These are phyloP conservation scores for Lasiosphaeria hispida DNA, from an alignment of 495 filamentous ascomycete species.

Conservation along the genomic window DNA sequence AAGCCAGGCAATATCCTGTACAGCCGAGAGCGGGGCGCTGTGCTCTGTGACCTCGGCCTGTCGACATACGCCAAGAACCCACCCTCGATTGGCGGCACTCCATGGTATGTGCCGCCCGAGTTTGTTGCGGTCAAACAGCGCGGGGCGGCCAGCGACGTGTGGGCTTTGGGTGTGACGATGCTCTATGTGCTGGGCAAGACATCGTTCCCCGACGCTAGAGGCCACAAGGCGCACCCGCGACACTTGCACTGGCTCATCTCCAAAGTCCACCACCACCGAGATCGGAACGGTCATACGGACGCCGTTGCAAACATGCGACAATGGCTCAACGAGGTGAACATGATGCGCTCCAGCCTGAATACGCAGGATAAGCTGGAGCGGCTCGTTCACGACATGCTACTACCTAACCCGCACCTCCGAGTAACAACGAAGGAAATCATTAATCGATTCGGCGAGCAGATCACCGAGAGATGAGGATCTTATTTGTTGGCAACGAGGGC, in stretches of 20 bases:
- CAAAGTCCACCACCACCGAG: slow-evolving; percentile 25
- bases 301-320: slow-evolving; percentile 44
- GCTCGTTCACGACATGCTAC: slow-evolving; percentile 45
- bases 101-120: slow-evolving; percentile 51
- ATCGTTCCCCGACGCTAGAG: slow-evolving; percentile 44
- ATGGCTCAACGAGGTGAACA: slow-evolving; percentile 45
- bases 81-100: slow-evolving; percentile 45
- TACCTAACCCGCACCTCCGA: slow-evolving; percentile 41
- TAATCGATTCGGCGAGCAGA: slow-evolving; percentile 33
- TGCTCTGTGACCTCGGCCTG: slow-evolving; percentile 50
- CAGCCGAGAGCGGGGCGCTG: slow-evolving; percentile 47
- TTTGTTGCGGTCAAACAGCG: slow-evolving; percentile 47
- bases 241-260: slow-evolving; percentile 50
- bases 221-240: slow-evolving; percentile 39
- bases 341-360: slow-evolving; percentile 36
- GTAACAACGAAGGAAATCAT: slow-evolving; percentile 43
- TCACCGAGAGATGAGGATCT: slow-evolving; percentile 17
- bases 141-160: slow-evolving; percentile 47
- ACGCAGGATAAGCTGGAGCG: slow-evolving; percentile 39
- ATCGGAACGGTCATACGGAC: slow-evolving; percentile 33
- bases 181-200: slow-evolving; percentile 48
- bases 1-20: slow-evolving; percentile 54
- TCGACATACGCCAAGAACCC: slow-evolving; percentile 39
- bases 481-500: background rate
- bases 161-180: slow-evolving; percentile 51